Conservation (phyloP, 352 stramenopile genomes). For the Pythium volutum region DNA sequence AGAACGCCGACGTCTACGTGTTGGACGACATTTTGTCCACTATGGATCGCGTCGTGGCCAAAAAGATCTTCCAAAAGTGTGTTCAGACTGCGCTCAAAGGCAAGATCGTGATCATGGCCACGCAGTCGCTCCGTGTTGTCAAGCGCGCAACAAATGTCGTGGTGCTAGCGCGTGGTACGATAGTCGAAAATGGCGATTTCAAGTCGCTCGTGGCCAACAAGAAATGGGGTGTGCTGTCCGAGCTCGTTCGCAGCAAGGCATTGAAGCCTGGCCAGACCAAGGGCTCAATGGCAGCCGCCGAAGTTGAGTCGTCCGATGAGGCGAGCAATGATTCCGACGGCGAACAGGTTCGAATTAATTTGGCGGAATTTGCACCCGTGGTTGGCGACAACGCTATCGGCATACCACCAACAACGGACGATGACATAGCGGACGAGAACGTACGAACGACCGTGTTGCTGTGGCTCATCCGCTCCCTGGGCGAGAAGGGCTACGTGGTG, state of each 20-base stretch:
- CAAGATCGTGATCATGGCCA: slow-evolving; percentile 86
- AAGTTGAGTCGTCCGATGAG: slow-evolving; percentile 6
- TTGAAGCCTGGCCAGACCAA: slow-evolving; percentile 34
- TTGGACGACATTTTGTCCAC: slow-evolving; percentile 94
- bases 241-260: slow-evolving; percentile 52
- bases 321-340: slow-evolving; percentile 28
- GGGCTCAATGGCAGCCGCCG: slow-evolving; percentile 13
- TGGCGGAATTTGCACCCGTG: slow-evolving; percentile 7
- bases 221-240: slow-evolving; percentile 33
- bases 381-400: not conserved
- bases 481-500: slow-evolving; percentile 49
- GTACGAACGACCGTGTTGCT: slow-evolving; percentile 46
- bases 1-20: slow-evolving; percentile 85
- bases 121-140: slow-evolving; percentile 59
- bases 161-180: slow-evolving; percentile 42
- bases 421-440: slow-evolving; percentile 43
- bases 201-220: slow-evolving; percentile 22
- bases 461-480: slow-evolving; percentile 90
- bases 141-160: slow-evolving; percentile 60
- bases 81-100: slow-evolving; percentile 50
- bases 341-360: slow-evolving; percentile 15
- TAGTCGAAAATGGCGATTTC: slow-evolving; percentile 19
- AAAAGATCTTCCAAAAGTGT: slow-evolving; percentile 88
- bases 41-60: slow-evolving; percentile 94
- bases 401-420: not conserved